Evolutionary conservation across 352 stramenopile genomes (phyloP), one percentile per base, ranked within the genome.

Genomic region (Phytopythium delawarense): DNA sequence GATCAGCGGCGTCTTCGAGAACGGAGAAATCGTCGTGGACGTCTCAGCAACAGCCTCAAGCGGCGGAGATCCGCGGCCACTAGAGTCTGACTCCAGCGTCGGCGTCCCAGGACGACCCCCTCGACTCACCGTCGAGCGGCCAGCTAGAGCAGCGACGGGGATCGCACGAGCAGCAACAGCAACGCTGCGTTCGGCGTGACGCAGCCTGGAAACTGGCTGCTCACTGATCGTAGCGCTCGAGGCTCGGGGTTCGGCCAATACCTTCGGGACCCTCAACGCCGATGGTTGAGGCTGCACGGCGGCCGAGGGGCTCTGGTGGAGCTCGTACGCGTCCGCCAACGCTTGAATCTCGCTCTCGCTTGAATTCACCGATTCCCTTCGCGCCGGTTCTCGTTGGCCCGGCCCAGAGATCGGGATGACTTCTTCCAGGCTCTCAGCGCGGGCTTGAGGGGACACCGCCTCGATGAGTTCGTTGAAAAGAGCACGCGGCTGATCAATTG

Each of bases 291-390:
- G 0, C 20, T 32, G 3, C 7, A 5, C 32, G 9, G 15, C 5
- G 32, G 20, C 2, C 1, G 12, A n/a, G 8, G 8, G 11, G 4
- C 57, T 70, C 1, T 62, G 44, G 20, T 37, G 49, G 63, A 76
- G 66, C 49, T 91, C 82, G 59, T 91, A 91, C 18, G 78, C 82
- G 57, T 89, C 74, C 11, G 82, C 82, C 11, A 91, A 56, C 9
- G 72, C 67, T 57, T 74, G 66, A 57, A 91, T 88, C 58, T 88
- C 78, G 0, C 34, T 45, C 59, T 88, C 78, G 0, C 34, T 45
- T 32, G 34, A 46, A 2, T 28, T 25, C 20, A 16, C 28, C 8
- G 50, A 57, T n/a, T 46, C 48, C 28, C 48, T 54, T 54, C 23
- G 23, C 5, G 21, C 25, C 34, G 46, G 12, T 5, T 25, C 46